A percentile compares a stretch with the other conserved stretches of the same genome.
Evolutionary conservation across 1,284 basidiomycete species (phyloP).

Genomic region (Volvariella surrecta): DNA sequence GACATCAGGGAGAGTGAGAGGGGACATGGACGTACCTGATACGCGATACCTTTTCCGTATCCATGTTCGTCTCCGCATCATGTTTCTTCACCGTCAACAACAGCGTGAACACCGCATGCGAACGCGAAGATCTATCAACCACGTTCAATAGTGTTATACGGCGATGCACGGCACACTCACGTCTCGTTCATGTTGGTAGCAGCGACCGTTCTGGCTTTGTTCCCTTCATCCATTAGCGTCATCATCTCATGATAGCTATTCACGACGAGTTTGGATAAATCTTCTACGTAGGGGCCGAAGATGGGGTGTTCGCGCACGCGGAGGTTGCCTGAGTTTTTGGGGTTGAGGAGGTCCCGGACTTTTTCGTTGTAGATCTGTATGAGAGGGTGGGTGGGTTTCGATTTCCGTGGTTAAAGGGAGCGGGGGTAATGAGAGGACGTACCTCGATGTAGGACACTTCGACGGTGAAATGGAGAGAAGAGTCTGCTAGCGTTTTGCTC

Average conservation of each 20-base stretch:
- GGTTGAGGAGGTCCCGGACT: constrained; percentile 94
- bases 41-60: constrained; percentile 93
- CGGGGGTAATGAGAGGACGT: constrained; percentile 5
- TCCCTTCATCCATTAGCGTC: constrained; percentile 98
- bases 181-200: constrained; percentile 99
- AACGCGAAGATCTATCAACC: constrained; percentile 74
- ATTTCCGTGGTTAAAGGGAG: constrained; percentile 2
- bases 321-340: constrained; percentile 93
- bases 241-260: constrained; percentile 93
- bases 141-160: too few relatives aligned
- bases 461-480: constrained; percentile 77
- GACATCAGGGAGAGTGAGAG: constrained; percentile 1
- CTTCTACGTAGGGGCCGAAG: constrained; percentile 94
- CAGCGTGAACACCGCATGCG: constrained; percentile 96
- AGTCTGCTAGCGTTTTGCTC: constrained; percentile 54
- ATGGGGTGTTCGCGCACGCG: constrained; percentile 96
- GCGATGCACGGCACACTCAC: constrained; percentile 26
- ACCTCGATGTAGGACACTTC: constrained; percentile 98
- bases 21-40: constrained; percentile 64
- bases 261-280: constrained; percentile 90
- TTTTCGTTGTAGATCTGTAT: constrained; percentile 95
- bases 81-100: constrained; percentile 87
- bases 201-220: constrained; percentile 95
- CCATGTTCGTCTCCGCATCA: constrained; percentile 76
- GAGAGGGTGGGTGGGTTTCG: constrained; percentile 4